Evolutionary conservation across 441 rosid species (phyloP), one percentile per base, ranked within the genome.

Genomic region (Jatropha podagrica): DNA sequence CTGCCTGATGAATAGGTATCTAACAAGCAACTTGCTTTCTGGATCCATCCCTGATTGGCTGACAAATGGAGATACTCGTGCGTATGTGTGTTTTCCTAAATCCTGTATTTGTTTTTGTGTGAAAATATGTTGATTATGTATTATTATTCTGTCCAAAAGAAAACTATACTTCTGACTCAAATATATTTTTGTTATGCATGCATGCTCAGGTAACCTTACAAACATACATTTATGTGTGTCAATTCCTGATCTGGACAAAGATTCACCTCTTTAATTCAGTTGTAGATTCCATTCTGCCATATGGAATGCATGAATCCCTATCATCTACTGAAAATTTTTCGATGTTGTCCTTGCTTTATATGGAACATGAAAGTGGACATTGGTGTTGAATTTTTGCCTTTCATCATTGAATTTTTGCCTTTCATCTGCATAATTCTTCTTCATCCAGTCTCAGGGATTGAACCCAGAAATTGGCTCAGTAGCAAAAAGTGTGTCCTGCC

Each of bases 31-130:
- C 81, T 15, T 51, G 65, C 68, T 78, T 14, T 48, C 70, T 26
- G 81, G 81, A 73, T 77, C 74, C n/a, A 58, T 78, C 46, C 77
- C 81, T 11, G 59, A 73, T 9, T 78, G 81, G 81, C 27, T 78
- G 42, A 68, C 61, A 77, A 61, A 40, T 40, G 73, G 74, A 67
- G 74, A 78, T 52, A 74, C 72, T 51, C 79, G 74, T 14, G 76
- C 5, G 85, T 83, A 81, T 4, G 83, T 76, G 27, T 58, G 20
- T 18, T 44, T 41, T 59, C 11, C 76, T 38, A 26, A 15, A 69
- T 61, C 27, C 51, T 32, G 51, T 13, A 13, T 37, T 26, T 18
- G 13, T 32, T 49, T 76, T 69, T 15, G 17, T 32, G 6, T 48
- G 60, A 41, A 60, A 14, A 48, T 62, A 46, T 49, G 14, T 62